A percentile compares a stretch with the other conserved stretches of the same genome.
Evolutionary conservation across 164 flowering plant genomes (phyloP).

Genomic region (Euptelea pleiosperma): DNA sequence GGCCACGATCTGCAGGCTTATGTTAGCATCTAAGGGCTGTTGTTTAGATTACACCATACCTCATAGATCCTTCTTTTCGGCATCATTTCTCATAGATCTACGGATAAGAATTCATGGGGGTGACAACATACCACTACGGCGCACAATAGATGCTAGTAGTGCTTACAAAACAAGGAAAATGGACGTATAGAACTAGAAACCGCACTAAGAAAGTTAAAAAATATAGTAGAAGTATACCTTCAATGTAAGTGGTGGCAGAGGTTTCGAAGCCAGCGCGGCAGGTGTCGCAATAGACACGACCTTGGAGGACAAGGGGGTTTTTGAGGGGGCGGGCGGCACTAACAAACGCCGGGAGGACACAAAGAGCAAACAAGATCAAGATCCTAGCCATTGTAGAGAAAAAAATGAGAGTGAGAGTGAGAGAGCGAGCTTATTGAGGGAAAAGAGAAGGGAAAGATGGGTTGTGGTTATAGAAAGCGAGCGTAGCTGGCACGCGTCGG

Average conservation of each 20-base stretch:
- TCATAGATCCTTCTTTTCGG: no score
- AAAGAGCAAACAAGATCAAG: constrained; percentile 33
- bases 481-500: no score
- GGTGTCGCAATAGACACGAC: constrained; percentile 67
- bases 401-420: background rate
- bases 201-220: background rate
- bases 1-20: no score
- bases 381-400: constrained; percentile 35
- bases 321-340: constrained; percentile 27
- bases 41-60: no score
- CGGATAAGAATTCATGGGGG: no score
- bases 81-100: no score
- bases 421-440: background rate
- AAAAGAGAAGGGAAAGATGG: background rate
- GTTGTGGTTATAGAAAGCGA: no score
- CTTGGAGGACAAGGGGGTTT: constrained; percentile 31
- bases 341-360: constrained; percentile 40
- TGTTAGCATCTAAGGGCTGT: no score
- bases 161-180: no score
- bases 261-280: constrained; percentile 76
- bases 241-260: constrained; percentile 41
- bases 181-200: no score
- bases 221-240: constrained; percentile 27
- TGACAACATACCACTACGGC: no score
- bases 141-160: no score